Evolutionary conservation across 768 basidiomycete species (phyloP).

Genomic region (Coprinellus aureogranulatus): DNA sequence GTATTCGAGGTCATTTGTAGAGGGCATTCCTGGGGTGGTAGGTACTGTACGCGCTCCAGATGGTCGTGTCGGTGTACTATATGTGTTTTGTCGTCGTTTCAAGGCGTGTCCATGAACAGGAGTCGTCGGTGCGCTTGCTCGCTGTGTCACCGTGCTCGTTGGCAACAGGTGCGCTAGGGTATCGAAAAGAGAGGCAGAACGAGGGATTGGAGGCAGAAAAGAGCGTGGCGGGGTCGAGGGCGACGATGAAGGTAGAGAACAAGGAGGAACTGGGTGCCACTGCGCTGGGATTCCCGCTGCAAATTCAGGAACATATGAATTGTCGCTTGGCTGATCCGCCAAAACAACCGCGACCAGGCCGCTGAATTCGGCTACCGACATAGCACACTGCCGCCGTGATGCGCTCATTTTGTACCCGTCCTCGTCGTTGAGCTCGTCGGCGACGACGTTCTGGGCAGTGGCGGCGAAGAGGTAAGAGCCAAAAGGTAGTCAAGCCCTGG

Average conservation of each 20-base stretch:
- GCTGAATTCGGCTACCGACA: neutral
- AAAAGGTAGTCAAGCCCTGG: neutral
- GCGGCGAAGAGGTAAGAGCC: neutral
- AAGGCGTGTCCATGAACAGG: neutral
- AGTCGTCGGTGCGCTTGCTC: neutral
- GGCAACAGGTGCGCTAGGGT: neutral
- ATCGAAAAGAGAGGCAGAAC: slow-evolving; percentile 1
- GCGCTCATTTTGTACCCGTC: too few relatives aligned
- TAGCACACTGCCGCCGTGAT: neutral
- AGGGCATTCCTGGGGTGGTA: neutral
- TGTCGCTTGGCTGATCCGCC: neutral
- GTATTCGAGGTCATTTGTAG: neutral
- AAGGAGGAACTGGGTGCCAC: neutral
- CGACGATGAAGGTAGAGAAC: neutral
- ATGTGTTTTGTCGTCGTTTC: neutral
- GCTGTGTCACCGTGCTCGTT: neutral
- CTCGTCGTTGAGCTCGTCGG: too few relatives aligned
- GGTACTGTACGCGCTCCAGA: neutral
- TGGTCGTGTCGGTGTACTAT: neutral
- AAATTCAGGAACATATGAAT: neutral
- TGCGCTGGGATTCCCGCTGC: neutral
- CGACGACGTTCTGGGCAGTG: neutral
- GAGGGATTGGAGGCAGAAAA: neutral
- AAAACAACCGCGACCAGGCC: neutral
- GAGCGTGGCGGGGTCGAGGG: neutral